Evolutionary conservation across 140 eudicot genomes (phyloP), one percentile per base, ranked within the genome.

Genomic region (Erigeron philadelphicus): DNA sequence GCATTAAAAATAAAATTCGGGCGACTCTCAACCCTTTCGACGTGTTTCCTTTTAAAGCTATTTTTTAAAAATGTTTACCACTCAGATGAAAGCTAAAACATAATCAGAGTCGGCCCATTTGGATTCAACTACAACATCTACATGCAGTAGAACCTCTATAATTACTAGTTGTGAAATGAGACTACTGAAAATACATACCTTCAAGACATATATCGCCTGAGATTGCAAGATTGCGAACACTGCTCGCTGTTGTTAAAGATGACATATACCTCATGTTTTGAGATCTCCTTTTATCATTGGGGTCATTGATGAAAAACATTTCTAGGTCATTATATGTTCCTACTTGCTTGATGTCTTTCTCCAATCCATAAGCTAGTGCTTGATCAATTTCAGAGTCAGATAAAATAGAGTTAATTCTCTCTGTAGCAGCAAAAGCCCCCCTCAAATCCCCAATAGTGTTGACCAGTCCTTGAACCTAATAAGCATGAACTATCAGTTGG

Each of bases 371-470:
- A 64, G 95, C 92, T 72, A 92, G 85, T 11, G 93, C 85, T 73
- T 86, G 90, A 83, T 92, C 98, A 67, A 85, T 77, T 81, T 92
- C 89, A 38, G 95, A 80, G 45, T 78, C 86, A 63, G 93, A 84
- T 64, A 92, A 69, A 65, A 92, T 82, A 1, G 93, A 84, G 75
- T 92, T 92, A 59, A 92, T 92, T 80, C 98, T 92, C 61, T 92
- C 98, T 11, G 91, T 78, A 65, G 98, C 96, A 66, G 98, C 98
- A 81, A 89, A 84, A 46, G 98, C 87, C 61, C 95, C 98, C 71
- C 98, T 88, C 54, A 92, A 85, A 81, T 92, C 98, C 69, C 98
- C 98, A 70, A 89, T 76, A 23, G 98, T 86, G 84, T 92, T 89
- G 61, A 92, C 98, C 71, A 92, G 76, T 72, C 98, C 98, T 92